Base-by-base conservation (phyloP, 768 basidiomycete genomes). In the Amanita brunnescens region DNA sequence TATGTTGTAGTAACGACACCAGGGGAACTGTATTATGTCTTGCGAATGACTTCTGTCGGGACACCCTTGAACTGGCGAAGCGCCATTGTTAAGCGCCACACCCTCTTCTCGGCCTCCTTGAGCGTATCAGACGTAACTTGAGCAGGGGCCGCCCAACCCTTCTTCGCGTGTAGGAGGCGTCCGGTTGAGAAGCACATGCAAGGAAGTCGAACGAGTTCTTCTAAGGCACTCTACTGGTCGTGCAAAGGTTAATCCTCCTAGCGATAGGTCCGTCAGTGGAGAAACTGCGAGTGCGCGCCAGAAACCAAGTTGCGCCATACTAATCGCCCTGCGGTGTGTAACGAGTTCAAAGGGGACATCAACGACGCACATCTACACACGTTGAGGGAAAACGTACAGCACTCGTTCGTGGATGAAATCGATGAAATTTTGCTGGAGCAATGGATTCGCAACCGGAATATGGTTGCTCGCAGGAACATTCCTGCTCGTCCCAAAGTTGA, bases 211-310 rank as follows among this genome's bases (percentile, higher is more conserved):
- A 56, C 24, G 53, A 35, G 24, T 56, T 56, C n/a, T 32, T 34
- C 30, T 52, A 20, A 3, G 55, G 55, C 29, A 56, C 52, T 13
- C 41, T 18, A n/a, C 30, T 26, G n/a, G 47, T 53, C 9, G 30
- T 32, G 47, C 55, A 56, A 35, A 56, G 53, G 35, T 53, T 56
- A 3, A 52, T 56, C 55, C 55, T 52, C 2, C 54, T 55, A 43
- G 48, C 37, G 16, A 38, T 30, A 8, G 12, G 5, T 8, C 21
- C 21, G 8, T 42, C 7, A 35, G 9, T 14, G 2, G 34, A 6
- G 26, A 24, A 39, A n/a, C n/a, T n/a, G 23, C n/a, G 26, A 7
- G 26, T 29, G 3, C 26, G 7, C 7, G 18, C 2, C 14, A 44
- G 29, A 7, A 12, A 2, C 16, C n/a, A 14, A 33, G 44, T 39